Base-by-base conservation (phyloP, 2,329 filamentous ascomycete species). In the Microdochium trichocladiopsis region DNA sequence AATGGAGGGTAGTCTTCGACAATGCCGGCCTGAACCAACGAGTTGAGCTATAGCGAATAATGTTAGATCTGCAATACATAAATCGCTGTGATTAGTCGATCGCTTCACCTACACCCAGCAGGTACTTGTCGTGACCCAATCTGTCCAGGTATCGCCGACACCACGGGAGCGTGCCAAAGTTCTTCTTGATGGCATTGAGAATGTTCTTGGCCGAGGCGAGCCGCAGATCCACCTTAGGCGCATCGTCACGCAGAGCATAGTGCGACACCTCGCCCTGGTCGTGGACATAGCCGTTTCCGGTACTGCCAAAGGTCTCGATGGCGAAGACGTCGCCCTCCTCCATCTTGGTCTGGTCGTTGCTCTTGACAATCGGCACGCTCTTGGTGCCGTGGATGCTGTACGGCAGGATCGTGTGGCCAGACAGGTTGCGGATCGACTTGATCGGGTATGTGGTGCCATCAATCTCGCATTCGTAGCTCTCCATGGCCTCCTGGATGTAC, bases 251-350 rank as follows among this genome's bases (percentile, higher is more conserved):
- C 68, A 87, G 84, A 47, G 90, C 91, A 63, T 96, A 97, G 70
- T 96, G 91, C 45, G 90, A 96, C 18, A 84, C 83, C 76, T 95
- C 92, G 71, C 90, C 87, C 71, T 96, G 90, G 64, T 96, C 91
- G 58, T 83, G 76, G 52, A 96, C 89, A 65, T 89, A 88, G 58
- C 91, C 92, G 66, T 90, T 92, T 57, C 92, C 93, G 22, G 92
- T 96, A 67, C 87, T 94, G 55, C 92, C 93, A 69, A 96, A 96
- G 0, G 92, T 96, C 75, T 96, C 92, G 61, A 96, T 95, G 58
- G 92, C 92, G 69, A 95, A 97, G 18, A 91, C 86, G 65, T 97
- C 92, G 43, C 91, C 91, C 72, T 96, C 93, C 73, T 96, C 92
- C 93, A 97, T 97, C 79, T 95, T 96, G 50, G 90, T 95, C 67